Percentiles rank a stretch among this genome's conserved stretches.
phyloP scores from a whole-genome alignment of 768 basidiomycete species.

The Favolaschia claudopus region DNA sequence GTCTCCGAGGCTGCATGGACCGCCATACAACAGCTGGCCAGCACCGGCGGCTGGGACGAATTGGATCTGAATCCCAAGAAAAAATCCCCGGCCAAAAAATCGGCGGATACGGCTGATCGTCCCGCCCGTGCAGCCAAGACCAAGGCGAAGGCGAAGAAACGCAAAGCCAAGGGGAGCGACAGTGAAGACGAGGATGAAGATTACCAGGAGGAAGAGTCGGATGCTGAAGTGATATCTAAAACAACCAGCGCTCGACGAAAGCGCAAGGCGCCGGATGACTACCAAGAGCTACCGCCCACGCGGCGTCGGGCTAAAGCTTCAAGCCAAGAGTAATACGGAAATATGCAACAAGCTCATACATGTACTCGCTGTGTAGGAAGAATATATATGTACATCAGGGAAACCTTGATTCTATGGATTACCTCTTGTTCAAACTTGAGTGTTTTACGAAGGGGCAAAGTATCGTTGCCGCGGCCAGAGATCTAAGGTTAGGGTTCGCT shows the following conservation, averaged over 20 bases:
- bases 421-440: no score
- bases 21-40: slow-evolving; percentile 65
- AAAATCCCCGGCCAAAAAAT: slow-evolving; percentile 27
- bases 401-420: no score
- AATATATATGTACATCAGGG: no score
- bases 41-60: slow-evolving; percentile 81
- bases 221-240: slow-evolving; percentile 23
- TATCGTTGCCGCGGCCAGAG: no score
- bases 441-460: no score
- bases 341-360: no score
- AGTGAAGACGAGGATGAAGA: slow-evolving; percentile 29
- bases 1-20: slow-evolving; percentile 73
- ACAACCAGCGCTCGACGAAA: slow-evolving; percentile 26
- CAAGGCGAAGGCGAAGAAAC: slow-evolving; percentile 25
- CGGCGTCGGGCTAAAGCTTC: slow-evolving; percentile 18
- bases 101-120: slow-evolving; percentile 27
- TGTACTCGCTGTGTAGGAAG: no score
- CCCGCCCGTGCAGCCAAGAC: slow-evolving; percentile 10
- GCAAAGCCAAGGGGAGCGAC: slow-evolving; percentile 12
- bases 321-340: neutral
- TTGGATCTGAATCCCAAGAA: slow-evolving; percentile 48
- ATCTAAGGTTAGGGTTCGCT: no score
- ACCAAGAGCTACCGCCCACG: slow-evolving; percentile 24
- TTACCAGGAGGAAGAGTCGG: slow-evolving; percentile 16
- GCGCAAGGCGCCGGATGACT: slow-evolving; percentile 28